phyloP scores from a whole-genome alignment of 2,329 filamentous ascomycete species.

The Penicillium sp. region DNA sequence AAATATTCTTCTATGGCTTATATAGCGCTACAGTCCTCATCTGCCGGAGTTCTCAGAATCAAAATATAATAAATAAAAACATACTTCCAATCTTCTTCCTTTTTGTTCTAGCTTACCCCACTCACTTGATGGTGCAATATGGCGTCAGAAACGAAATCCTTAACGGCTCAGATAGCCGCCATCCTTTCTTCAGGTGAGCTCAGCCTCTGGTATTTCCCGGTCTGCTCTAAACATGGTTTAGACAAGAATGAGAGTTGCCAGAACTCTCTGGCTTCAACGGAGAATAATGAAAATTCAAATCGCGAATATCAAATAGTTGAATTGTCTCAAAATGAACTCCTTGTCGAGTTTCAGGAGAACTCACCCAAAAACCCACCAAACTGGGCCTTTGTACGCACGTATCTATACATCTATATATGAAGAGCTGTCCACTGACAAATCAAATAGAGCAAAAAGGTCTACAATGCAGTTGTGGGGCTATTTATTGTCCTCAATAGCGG shows the following conservation, averaged over 20 bases:
- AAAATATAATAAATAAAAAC: not conserved
- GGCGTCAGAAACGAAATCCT: slow-evolving; percentile 5
- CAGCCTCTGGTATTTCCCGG: not conserved
- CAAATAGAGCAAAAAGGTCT: slow-evolving; percentile 26
- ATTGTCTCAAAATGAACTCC: slow-evolving; percentile 17
- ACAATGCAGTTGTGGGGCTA: slow-evolving; percentile 24
- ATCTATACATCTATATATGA: not conserved
- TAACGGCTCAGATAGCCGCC: slow-evolving; percentile 5
- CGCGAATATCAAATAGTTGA: slow-evolving; percentile 19
- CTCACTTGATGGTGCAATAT: slow-evolving; percentile 3
- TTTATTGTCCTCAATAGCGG: slow-evolving; percentile 38
- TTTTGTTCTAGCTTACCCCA: not conserved
- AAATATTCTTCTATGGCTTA: slow-evolving; percentile 4
- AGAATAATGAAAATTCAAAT: not conserved
- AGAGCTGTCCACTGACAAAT: not conserved
- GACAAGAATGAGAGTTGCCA: slow-evolving; percentile 4
- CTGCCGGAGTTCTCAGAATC: not conserved
- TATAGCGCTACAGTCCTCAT: slow-evolving; percentile 8
- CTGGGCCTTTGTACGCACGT: slow-evolving; percentile 26
- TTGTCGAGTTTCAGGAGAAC: slow-evolving; percentile 26
- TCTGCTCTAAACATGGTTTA: slow-evolving; percentile 10
- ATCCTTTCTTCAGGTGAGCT: slow-evolving; percentile 15
- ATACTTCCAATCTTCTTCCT: not conserved
- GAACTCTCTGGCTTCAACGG: slow-evolving; percentile 1
- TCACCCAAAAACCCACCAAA: slow-evolving; percentile 25